Evolutionary conservation across 2,329 filamentous ascomycete genomes (phyloP).

Genomic region (Penicillium sp.): DNA sequence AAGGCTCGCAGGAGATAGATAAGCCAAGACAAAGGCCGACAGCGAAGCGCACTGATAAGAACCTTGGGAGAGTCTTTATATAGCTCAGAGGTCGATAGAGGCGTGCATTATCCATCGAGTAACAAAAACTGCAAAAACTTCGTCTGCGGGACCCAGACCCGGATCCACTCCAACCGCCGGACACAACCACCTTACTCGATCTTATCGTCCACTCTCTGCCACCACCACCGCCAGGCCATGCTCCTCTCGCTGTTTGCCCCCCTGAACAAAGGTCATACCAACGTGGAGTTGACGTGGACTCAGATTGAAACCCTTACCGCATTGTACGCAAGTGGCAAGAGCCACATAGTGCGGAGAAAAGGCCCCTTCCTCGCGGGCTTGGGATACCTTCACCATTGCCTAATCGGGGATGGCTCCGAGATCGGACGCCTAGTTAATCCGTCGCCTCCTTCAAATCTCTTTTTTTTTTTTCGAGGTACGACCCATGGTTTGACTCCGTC

Average conservation of each 20-base stretch:
- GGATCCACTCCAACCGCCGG: conserved; percentile 23
- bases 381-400: conserved; percentile 33
- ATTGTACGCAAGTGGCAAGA: not conserved
- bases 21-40: conserved; percentile 2
- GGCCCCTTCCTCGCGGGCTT: not conserved
- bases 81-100: not conserved
- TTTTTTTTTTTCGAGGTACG: not conserved
- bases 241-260: conserved; percentile 1
- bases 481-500: not conserved
- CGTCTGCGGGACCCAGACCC: conserved; percentile 3
- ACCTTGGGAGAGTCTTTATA: conserved; percentile 15
- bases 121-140: conserved; percentile 22
- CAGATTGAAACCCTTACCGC: not conserved
- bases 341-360: not conserved
- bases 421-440: conserved; percentile 2
- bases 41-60: conserved; percentile 14
- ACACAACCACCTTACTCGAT: conserved; percentile 18
- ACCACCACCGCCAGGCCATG: not conserved
- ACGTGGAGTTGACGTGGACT: conserved; percentile 11
- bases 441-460: conserved; percentile 2
- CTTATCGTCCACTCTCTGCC: conserved; percentile 6
- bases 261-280: conserved; percentile 3
- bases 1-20: conserved; percentile 4
- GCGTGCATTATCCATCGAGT: conserved; percentile 20
- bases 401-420: conserved; percentile 19